Evolutionary conservation across 768 basidiomycete genomes (phyloP).

Genomic region (Termitomyces titanicus): DNA sequence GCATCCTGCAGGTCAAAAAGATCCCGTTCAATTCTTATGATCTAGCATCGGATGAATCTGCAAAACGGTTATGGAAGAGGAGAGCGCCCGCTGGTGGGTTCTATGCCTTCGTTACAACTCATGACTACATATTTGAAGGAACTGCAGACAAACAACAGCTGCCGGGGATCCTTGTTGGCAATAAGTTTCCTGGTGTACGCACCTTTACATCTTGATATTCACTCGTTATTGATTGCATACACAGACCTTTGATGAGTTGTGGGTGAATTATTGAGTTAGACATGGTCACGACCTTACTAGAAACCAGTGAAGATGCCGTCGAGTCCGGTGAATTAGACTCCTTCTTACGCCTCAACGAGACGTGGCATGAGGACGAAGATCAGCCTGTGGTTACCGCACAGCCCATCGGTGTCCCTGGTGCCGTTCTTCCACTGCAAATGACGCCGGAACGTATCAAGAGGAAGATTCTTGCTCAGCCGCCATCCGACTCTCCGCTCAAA

Average conservation of each 20-base stretch:
- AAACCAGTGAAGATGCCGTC: conserved; percentile 74
- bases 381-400: conserved; percentile 49
- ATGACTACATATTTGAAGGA: not conserved
- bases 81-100: conserved; percentile 65
- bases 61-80: conserved; percentile 77
- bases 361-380: conserved; percentile 64
- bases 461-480: conserved; percentile 44
- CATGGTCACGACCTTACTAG: conserved; percentile 7
- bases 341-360: conserved; percentile 72
- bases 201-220: not conserved
- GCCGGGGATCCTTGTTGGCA: conserved; percentile 80
- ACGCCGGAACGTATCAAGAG: conserved; percentile 69
- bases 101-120: conserved; percentile 5
- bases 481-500: conserved; percentile 39
- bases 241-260: conserved; percentile 77
- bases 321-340: conserved; percentile 69
- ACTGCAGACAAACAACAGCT: conserved; percentile 74
- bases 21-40: conserved; percentile 81
- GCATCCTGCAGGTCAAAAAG: conserved; percentile 84
- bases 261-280: conserved; percentile 21
- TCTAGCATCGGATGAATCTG: conserved; percentile 79
- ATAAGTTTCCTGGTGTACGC: conserved; percentile 73
- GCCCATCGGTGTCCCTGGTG: conserved; percentile 81
- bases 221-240: conserved; percentile 7
- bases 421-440: conserved; percentile 71